Evolutionary conservation across 1,284 basidiomycete species (phyloP).

Genomic region (Cutaneotrichosporon cutaneum): DNA sequence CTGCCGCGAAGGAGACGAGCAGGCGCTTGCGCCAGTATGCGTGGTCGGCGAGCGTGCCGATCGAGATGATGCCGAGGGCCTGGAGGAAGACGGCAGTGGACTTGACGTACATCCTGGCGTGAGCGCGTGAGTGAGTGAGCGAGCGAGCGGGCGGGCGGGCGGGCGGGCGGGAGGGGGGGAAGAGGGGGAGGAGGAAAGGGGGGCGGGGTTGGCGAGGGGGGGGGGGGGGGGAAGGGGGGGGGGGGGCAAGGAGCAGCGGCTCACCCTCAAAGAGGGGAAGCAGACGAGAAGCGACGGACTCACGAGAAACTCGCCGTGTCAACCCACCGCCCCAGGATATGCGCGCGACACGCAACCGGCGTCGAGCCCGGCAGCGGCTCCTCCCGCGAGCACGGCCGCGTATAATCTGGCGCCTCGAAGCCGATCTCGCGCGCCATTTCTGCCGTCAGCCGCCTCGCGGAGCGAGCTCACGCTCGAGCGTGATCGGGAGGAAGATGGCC

Average conservation of each 20-base stretch:
- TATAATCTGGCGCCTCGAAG: slow-evolving; percentile 38
- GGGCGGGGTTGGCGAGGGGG: no score
- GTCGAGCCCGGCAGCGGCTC: slow-evolving; percentile 14
- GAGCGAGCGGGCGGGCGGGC: no score
- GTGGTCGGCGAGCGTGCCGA: slow-evolving; percentile 82
- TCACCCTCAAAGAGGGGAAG: no score
- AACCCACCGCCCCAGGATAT: slow-evolving; percentile 64
- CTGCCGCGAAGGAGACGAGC: slow-evolving; percentile 68
- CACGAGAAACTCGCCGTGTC: slow-evolving; percentile 85
- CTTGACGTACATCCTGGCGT: slow-evolving; percentile 73
- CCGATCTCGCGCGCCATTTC: slow-evolving; percentile 50
- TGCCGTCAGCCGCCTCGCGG: slow-evolving; percentile 16
- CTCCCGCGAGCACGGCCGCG: slow-evolving; percentile 30
- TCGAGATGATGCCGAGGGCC: slow-evolving; percentile 83
- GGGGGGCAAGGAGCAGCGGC: no score
- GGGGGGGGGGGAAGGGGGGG: no score
- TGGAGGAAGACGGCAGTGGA: slow-evolving; percentile 81
- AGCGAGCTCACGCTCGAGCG: slow-evolving; percentile 43
- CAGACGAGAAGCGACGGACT: slow-evolving; percentile 27
- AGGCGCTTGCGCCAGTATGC: slow-evolving; percentile 74
- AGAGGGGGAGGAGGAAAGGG: no score
- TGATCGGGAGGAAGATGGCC: slow-evolving; percentile 52
- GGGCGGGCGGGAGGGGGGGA: no score
- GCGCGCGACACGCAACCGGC: slow-evolving; percentile 40
- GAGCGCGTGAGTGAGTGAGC: no score